These are phyloP conservation scores for Diaporthe sp. DNA, from an alignment of 2,329 filamentous ascomycete species.

Conservation along the genomic window DNA sequence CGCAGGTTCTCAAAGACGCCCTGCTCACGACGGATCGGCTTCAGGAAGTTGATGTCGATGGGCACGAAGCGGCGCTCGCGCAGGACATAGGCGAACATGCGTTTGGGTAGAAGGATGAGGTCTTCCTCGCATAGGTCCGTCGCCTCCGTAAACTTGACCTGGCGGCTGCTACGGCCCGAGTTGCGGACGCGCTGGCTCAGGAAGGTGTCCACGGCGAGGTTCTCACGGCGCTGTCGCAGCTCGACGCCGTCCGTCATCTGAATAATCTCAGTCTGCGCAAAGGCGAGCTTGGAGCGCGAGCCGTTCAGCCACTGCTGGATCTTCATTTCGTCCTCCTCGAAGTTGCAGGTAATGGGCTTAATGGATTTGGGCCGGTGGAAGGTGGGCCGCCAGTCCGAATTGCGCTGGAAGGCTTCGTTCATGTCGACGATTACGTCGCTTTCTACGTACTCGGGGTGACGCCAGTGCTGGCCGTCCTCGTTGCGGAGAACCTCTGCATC, in stretches of 20 bases:
- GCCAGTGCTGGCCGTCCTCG: constrained; percentile 10
- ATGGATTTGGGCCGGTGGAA: constrained; percentile 14
- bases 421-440: constrained; percentile 37
- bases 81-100: constrained; percentile 32
- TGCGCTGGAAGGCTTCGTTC: constrained; percentile 16
- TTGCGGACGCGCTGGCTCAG: constrained; percentile 26
- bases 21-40: constrained; percentile 14
- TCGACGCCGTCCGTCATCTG: constrained; percentile 21
- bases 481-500: constrained; percentile 19
- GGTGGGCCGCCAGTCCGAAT: constrained; percentile 23
- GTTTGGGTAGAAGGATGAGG: constrained; percentile 29
- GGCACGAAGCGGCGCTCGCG: constrained; percentile 36
- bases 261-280: constrained; percentile 15
- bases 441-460: constrained; percentile 30
- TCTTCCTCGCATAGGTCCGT: constrained; percentile 25
- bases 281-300: constrained; percentile 21
- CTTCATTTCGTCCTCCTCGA: constrained; percentile 25
- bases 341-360: constrained; percentile 11
- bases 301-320: constrained; percentile 15
- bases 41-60: constrained; percentile 30
- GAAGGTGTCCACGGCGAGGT: constrained; percentile 9
- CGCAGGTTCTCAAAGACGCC: constrained; percentile 28
- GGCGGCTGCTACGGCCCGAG: constrained; percentile 10
- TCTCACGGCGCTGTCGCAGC: constrained; percentile 14
- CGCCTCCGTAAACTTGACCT: constrained; percentile 24